A percentile compares a stretch with the other conserved stretches of the same genome.
Conservation (phyloP, 306 rosid species). For the Malus sylvestris region DNA sequence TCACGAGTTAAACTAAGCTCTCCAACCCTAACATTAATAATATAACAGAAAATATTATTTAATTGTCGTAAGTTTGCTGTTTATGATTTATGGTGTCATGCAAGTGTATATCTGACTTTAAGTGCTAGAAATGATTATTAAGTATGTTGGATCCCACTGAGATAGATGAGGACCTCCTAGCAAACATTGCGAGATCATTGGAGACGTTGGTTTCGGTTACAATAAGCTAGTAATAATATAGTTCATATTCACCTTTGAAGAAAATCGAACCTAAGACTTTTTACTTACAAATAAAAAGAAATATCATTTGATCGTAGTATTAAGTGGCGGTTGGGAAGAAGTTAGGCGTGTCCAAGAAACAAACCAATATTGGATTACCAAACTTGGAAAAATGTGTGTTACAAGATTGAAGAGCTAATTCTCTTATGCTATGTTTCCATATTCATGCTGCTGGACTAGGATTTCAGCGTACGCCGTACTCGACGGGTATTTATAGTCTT, state of each 20-base stretch:
- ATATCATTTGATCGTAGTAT: too few species aligned
- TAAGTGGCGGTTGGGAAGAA: constrained; percentile 38
- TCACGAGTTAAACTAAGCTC: neutral
- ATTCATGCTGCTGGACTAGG: neutral
- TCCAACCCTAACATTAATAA: neutral
- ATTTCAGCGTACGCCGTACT: neutral
- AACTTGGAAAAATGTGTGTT: constrained; percentile 25
- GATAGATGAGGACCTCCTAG: constrained; percentile 71
- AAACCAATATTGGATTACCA: constrained; percentile 24
- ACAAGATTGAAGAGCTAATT: constrained; percentile 8
- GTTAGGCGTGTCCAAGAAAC: constrained; percentile 57
- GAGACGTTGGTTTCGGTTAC: constrained; percentile 73
- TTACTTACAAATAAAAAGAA: too few species aligned
- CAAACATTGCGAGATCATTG: constrained; percentile 64
- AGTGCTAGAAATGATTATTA: neutral
- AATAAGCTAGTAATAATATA: too few species aligned
- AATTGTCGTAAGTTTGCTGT: neutral
- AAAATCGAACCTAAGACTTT: too few species aligned
- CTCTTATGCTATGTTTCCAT: neutral
- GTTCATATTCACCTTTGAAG: too few species aligned
- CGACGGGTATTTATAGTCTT: neutral
- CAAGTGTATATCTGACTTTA: neutral
- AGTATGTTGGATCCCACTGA: constrained; percentile 48
- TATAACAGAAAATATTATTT: neutral
- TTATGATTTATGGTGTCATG: neutral